Evolutionary conservation across 2,329 filamentous ascomycete species (phyloP).

Genomic region (Claviceps maximensis): DNA sequence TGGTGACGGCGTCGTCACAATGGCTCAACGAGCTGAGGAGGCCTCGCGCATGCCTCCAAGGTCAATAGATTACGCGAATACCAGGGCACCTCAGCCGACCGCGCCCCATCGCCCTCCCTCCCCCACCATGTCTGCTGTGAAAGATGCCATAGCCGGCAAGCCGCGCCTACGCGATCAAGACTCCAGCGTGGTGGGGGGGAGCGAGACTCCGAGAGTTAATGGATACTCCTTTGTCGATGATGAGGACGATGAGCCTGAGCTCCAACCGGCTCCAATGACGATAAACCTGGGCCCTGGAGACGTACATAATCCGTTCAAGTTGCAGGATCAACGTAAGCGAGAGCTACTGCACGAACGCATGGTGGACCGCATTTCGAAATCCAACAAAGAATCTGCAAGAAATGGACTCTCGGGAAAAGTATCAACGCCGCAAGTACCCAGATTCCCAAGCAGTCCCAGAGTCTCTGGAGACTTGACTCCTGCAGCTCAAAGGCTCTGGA

Average conservation of each 20-base stretch:
- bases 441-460: constrained; percentile 53
- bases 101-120: constrained; percentile 45
- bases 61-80: constrained; percentile 70
- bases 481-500: constrained; percentile 57
- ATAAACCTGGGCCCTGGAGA: constrained; percentile 47
- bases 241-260: constrained; percentile 37
- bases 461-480: constrained; percentile 51
- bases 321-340: constrained; percentile 59
- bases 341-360: constrained; percentile 77
- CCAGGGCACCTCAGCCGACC: constrained; percentile 50
- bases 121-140: constrained; percentile 72
- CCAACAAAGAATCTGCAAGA: constrained; percentile 49
- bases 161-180: constrained; percentile 51
- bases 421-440: constrained; percentile 50
- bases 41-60: constrained; percentile 64
- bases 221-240: constrained; percentile 93
- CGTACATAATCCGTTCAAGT: constrained; percentile 65
- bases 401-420: constrained; percentile 47
- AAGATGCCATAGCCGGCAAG: constrained; percentile 68
- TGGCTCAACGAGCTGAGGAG: constrained; percentile 54
- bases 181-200: constrained; percentile 40
- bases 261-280: constrained; percentile 17
- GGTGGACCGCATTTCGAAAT: constrained; percentile 68
- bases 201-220: constrained; percentile 79
- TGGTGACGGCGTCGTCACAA: constrained; percentile 46